Conservation (phyloP, 371 early-diverging fungal species). For the Batkoa obscura region DNA sequence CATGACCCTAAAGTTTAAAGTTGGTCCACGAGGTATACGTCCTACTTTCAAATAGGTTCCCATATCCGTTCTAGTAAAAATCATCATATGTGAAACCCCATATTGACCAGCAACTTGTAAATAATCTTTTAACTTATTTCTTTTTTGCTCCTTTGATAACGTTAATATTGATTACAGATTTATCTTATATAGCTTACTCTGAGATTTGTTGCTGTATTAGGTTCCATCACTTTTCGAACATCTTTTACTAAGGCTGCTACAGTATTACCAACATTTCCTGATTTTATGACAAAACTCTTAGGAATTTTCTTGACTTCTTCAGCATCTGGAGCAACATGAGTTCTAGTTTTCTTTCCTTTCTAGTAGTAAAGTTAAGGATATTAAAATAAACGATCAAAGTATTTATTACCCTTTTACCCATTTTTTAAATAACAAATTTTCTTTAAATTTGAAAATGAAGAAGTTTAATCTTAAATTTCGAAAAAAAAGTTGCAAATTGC, state of each 20-base stretch:
- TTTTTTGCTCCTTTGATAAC: conserved; percentile 49
- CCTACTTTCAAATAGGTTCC: conserved; percentile 71
- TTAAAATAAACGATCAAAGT: too few species aligned
- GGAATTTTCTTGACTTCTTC: conserved; percentile 38
- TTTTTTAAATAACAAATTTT: too few species aligned
- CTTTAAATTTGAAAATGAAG: too few species aligned
- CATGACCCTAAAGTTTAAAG: conserved; percentile 69
- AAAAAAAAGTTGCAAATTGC: too few species aligned
- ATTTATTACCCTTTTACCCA: too few species aligned
- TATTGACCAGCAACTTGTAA: conserved; percentile 70
- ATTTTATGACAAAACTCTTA: conserved; percentile 80
- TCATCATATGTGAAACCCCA: conserved; percentile 69
- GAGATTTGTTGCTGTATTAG: conserved; percentile 67
- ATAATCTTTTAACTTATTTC: conserved; percentile 86
- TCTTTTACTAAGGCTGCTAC: conserved; percentile 63
- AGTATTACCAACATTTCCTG: conserved; percentile 60
- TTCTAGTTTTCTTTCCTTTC: too few species aligned
- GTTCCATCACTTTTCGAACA: conserved; percentile 78
- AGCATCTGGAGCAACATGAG: background rate
- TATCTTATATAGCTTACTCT: conserved; percentile 19
- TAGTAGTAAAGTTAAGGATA: too few species aligned
- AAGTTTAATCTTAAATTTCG: too few species aligned
- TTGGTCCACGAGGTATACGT: conserved; percentile 84
- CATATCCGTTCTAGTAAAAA: conserved; percentile 69
- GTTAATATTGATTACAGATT: background rate